These are phyloP conservation scores for Leccinellum albellum DNA, from an alignment of 768 basidiomycete species.

Conservation along the genomic window DNA sequence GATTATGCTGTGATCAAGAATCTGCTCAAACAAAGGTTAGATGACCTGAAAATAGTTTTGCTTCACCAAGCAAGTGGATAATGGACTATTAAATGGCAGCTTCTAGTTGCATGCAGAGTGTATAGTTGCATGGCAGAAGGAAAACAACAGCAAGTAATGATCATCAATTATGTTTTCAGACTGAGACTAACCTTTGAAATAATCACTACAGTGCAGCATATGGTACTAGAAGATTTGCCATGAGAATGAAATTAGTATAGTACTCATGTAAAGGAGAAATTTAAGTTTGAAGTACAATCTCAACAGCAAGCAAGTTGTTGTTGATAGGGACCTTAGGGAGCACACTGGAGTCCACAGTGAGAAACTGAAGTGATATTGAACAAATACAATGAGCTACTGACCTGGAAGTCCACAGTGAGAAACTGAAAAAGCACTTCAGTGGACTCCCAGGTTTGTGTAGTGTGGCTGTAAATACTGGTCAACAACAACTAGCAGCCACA, in stretches of 20 bases:
- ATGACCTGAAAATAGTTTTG: background rate
- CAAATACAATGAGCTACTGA: too few species aligned
- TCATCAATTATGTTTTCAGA: background rate
- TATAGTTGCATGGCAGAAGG: background rate
- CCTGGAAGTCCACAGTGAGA: too few species aligned
- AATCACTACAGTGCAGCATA: background rate
- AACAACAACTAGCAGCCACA: too few species aligned
- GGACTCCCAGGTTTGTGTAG: too few species aligned
- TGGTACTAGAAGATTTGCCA: background rate
- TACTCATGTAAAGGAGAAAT: background rate
- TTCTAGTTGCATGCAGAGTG: background rate
- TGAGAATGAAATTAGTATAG: background rate
- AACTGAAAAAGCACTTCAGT: too few species aligned
- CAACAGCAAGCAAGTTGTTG: too few species aligned
- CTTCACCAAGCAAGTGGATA: background rate
- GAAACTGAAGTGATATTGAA: too few species aligned
- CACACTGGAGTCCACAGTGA: too few species aligned
- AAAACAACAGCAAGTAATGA: background rate
- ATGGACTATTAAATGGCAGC: background rate
- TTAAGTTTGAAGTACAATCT: too few species aligned
- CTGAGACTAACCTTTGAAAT: background rate
- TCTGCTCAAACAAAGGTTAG: background rate
- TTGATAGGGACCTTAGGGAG: too few species aligned
- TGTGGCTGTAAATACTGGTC: too few species aligned
- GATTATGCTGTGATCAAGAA: background rate